Percentiles rank a stretch among this genome's conserved stretches.
Conservation (phyloP, 2,329 filamentous ascomycete genomes). For the Aspergillus aculeatus region DNA sequence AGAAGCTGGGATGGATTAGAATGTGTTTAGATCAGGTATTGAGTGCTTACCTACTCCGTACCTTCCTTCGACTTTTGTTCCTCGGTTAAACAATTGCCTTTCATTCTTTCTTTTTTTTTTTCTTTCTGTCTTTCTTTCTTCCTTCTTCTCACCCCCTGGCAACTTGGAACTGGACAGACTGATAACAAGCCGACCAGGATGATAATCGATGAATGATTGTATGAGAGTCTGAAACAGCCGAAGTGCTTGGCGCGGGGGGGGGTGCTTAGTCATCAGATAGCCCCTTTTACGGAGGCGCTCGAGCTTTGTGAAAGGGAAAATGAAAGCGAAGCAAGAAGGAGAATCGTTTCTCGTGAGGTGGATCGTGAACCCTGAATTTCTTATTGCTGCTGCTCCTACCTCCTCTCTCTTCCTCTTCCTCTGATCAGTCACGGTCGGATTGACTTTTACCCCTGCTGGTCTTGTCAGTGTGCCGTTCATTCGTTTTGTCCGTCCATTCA, state of each 20-base stretch:
- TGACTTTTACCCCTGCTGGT: constrained; percentile 10
- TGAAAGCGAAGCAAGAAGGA: not conserved
- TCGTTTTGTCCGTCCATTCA: not conserved
- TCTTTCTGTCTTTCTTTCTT: not conserved
- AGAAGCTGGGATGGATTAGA: not conserved
- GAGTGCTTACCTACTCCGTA: not conserved
- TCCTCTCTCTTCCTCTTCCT: not conserved
- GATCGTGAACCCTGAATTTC: constrained; percentile 22
- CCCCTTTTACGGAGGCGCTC: constrained; percentile 36
- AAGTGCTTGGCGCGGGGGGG: constrained; percentile 19
- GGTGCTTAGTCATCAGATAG: constrained; percentile 33
- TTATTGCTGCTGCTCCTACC: not conserved
- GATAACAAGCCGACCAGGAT: not conserved
- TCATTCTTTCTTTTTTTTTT: not conserved
- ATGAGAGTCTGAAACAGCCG: constrained; percentile 18
- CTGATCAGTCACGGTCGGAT: not conserved
- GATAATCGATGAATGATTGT: not conserved
- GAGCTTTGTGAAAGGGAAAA: constrained; percentile 1
- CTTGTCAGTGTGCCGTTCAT: not conserved
- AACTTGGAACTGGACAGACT: not conserved
- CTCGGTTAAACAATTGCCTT: not conserved
- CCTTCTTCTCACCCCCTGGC: not conserved
- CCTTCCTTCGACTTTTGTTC: too few species aligned
- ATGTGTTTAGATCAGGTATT: not conserved
- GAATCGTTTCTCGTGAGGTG: constrained; percentile 17